These are phyloP conservation scores for Penicillium arizonense DNA, from an alignment of 495 filamentous ascomycete genomes.

Conservation along the genomic window DNA sequence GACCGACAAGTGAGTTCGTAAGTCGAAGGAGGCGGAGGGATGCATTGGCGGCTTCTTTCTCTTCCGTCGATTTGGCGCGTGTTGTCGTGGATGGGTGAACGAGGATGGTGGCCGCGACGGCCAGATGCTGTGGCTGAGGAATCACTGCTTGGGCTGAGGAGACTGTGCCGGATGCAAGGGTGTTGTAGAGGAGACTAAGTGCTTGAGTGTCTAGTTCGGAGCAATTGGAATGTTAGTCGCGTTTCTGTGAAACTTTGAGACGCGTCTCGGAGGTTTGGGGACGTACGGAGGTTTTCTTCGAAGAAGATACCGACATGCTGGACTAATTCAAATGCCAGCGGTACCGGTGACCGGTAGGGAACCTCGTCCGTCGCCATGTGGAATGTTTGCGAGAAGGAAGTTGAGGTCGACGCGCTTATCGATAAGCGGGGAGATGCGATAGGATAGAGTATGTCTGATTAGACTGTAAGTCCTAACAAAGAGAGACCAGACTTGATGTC, in stretches of 20 bases:
- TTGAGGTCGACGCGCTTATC: conserved; percentile 23
- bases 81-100: conserved; percentile 72
- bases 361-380: conserved; percentile 19
- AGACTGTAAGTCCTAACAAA: not conserved
- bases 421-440: conserved; percentile 15
- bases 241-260: no score
- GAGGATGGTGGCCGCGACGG: conserved; percentile 64
- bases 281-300: conserved; percentile 71
- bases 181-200: conserved; percentile 63
- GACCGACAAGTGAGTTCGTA: conserved; percentile 50
- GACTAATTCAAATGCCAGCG: conserved; percentile 59
- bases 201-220: conserved; percentile 59
- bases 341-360: conserved; percentile 49
- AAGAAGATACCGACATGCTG: conserved; percentile 69
- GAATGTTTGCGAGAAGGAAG: conserved; percentile 5
- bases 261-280: not conserved
- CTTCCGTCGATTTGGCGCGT: conserved; percentile 51
- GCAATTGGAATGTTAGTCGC: conserved; percentile 9
- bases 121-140: conserved; percentile 58
- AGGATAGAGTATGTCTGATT: not conserved
- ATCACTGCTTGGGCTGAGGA: conserved; percentile 42
- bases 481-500: not conserved
- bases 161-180: conserved; percentile 57
- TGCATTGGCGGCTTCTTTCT: conserved; percentile 49
- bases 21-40: conserved; percentile 60